A percentile compares a stretch with the other conserved stretches of the same genome.
Conservation (phyloP, 2,329 filamentous ascomycete genomes). For the Hypocreales sp. region DNA sequence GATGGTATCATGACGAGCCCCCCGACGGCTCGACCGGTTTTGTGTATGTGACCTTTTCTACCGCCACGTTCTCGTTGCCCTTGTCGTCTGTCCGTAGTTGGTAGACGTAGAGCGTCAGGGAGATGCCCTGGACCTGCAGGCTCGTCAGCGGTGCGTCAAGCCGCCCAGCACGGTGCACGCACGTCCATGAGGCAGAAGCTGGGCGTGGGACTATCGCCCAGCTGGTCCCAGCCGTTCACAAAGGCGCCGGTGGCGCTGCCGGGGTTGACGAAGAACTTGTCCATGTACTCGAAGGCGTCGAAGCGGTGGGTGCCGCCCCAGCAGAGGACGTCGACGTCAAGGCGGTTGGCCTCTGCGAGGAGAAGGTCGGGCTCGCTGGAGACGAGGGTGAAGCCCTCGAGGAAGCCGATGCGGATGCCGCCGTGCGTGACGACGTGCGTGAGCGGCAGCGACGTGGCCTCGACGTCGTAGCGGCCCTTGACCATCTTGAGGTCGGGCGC, state of each 20-base stretch:
- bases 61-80: constrained; percentile 63
- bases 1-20: constrained; percentile 44
- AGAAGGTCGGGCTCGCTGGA: constrained; percentile 51
- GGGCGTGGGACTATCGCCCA: constrained; percentile 60
- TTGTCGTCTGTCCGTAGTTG: constrained; percentile 64
- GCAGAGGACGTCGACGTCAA: constrained; percentile 55
- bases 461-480: constrained; percentile 51
- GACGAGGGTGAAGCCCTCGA: constrained; percentile 54
- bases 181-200: constrained; percentile 98
- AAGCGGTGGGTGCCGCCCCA: constrained; percentile 54
- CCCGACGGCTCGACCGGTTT: constrained; percentile 51
- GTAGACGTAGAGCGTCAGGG: constrained; percentile 90
- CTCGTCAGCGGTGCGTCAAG: neutral
- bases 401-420: constrained; percentile 47
- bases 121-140: constrained; percentile 86
- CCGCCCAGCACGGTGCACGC: too few species aligned
- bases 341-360: constrained; percentile 50
- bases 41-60: constrained; percentile 77
- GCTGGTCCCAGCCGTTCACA: constrained; percentile 38
- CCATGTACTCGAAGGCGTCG: constrained; percentile 59
- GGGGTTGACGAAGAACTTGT: constrained; percentile 59
- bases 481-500: constrained; percentile 59
- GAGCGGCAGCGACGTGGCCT: constrained; percentile 48
- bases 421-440: constrained; percentile 53
- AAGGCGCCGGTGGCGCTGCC: constrained; percentile 52